Evolutionary conservation across 75 land plant genomes (phyloP).

Genomic region (Isoetes taiwanensis): DNA sequence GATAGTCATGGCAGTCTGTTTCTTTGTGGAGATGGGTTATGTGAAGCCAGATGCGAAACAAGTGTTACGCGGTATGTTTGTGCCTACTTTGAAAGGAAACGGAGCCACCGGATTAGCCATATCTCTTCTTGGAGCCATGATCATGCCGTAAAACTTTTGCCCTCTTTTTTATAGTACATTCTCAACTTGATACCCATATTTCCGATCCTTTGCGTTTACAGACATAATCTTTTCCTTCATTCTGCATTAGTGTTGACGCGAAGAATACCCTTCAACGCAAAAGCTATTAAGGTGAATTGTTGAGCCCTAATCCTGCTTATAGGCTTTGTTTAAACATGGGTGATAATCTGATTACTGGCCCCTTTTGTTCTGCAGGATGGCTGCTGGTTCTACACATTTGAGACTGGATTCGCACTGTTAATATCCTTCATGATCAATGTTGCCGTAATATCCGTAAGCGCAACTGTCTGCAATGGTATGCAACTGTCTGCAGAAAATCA

Average conservation of each 20-base stretch:
- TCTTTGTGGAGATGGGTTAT: constrained; percentile 7
- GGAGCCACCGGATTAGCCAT: constrained; percentile 1
- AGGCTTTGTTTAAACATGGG: not conserved
- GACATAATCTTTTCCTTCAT: constrained; percentile 87
- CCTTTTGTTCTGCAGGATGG: not conserved
- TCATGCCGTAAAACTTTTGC: constrained; percentile 4
- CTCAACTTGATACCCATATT: not conserved
- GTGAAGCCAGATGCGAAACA: not conserved
- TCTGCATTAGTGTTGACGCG: constrained; percentile 88
- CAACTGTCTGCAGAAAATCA: not conserved
- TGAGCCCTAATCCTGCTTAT: no score
- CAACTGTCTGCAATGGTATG: not conserved
- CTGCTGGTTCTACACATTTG: not conserved
- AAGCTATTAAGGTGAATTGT: constrained; percentile 66
- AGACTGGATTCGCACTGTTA: not conserved
- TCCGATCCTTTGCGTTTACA: constrained; percentile 5
- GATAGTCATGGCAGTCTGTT: not conserved
- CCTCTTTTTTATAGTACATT: not conserved
- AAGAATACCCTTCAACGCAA: constrained; percentile 52
- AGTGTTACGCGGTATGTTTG: not conserved
- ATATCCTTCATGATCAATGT: not conserved
- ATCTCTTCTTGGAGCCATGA: constrained; percentile 5
- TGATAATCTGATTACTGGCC: not conserved
- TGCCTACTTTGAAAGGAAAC: not conserved
- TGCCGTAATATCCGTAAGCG: not conserved